phyloP scores from a whole-genome alignment of 2,329 filamentous ascomycete species.

The Penicillium sp. region DNA sequence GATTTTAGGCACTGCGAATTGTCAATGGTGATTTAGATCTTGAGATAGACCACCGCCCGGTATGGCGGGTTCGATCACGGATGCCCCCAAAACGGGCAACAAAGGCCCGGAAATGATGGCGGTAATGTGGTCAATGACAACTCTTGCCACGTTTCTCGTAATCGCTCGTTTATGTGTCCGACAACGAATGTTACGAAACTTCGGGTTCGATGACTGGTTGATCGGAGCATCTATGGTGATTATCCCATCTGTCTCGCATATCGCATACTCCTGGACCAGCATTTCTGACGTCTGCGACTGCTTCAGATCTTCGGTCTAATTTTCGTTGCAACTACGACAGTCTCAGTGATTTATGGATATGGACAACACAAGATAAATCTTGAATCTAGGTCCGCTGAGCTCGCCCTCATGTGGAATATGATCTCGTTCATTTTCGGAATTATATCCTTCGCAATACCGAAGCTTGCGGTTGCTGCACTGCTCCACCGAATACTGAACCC shows the following conservation, averaged over 20 bases:
- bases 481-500: slow-evolving; percentile 26
- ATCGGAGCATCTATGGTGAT: slow-evolving; percentile 35
- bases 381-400: slow-evolving; percentile 16
- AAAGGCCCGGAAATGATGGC: slow-evolving; percentile 33
- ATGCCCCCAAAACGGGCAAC: not conserved
- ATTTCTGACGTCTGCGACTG: not conserved
- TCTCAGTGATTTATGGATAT: slow-evolving; percentile 41
- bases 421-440: slow-evolving; percentile 29
- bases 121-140: slow-evolving; percentile 32
- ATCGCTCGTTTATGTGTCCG: slow-evolving; percentile 32
- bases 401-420: slow-evolving; percentile 22
- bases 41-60: not conserved
- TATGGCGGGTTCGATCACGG: not conserved
- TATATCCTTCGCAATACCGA: slow-evolving; percentile 26
- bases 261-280: not conserved
- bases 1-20: not conserved
- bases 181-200: slow-evolving; percentile 30
- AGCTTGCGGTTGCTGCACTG: slow-evolving; percentile 26
- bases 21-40: not conserved
- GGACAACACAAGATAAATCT: slow-evolving; percentile 41
- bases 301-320: slow-evolving; percentile 36
- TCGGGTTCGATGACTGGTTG: slow-evolving; percentile 41
- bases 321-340: slow-evolving; percentile 35
- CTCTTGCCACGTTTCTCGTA: slow-evolving; percentile 32
- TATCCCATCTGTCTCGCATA: not conserved